Conservation (phyloP, 2,329 filamentous ascomycete species). For the Ceratocystis diversiconidia region DNA sequence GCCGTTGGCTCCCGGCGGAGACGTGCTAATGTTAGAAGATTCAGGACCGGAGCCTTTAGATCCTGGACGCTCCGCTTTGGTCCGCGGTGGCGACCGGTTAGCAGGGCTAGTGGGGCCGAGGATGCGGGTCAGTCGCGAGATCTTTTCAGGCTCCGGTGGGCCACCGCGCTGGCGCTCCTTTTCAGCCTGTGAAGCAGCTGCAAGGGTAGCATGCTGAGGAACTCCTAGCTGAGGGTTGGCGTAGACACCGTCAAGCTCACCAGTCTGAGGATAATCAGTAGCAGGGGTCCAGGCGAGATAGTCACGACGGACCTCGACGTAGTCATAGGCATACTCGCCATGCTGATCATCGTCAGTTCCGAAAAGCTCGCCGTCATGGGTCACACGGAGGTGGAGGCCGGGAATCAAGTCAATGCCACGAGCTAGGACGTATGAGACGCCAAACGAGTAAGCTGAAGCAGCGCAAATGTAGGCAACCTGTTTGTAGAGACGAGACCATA, state of each 20-base stretch:
- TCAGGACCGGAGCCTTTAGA: background rate
- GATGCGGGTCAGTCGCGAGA: conserved; percentile 21
- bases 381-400: conserved; percentile 64
- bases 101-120: conserved; percentile 9
- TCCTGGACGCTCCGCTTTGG: conserved; percentile 7
- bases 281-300: conserved; percentile 73
- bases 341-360: conserved; percentile 87
- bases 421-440: conserved; percentile 58
- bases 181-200: conserved; percentile 22
- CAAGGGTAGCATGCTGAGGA: conserved; percentile 42
- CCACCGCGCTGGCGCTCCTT: conserved; percentile 18
- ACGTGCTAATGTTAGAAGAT: conserved; percentile 1
- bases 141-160: conserved; percentile 13
- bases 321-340: conserved; percentile 81
- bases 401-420: conserved; percentile 62
- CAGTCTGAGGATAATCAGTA: conserved; percentile 31
- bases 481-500: conserved; percentile 62
- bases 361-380: conserved; percentile 68
- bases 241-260: conserved; percentile 31
- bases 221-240: conserved; percentile 58
- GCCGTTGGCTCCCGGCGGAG: background rate
- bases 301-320: conserved; percentile 76
- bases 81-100: background rate
- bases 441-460: conserved; percentile 52
- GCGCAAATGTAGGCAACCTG: conserved; percentile 66